phyloP scores from a whole-genome alignment of 202 grass and related monocot species.

The Cymbopogon flexuosus region DNA sequence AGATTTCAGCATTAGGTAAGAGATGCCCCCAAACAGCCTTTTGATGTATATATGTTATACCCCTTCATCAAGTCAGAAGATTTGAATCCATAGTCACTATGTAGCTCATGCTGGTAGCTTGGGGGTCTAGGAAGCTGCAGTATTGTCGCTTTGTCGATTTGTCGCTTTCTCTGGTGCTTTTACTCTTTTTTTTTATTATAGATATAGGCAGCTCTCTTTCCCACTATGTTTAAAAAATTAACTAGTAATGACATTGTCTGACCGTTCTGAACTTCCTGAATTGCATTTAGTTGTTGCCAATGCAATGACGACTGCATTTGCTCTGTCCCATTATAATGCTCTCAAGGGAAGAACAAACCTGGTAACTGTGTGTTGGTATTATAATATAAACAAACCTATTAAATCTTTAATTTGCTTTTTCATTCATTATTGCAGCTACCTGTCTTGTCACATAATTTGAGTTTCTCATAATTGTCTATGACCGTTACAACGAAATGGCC shows the following conservation, averaged over 20 bases:
- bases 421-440: not conserved
- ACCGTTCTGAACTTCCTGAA: not conserved
- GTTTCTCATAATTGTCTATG: not conserved
- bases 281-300: not conserved
- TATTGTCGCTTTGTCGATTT: not conserved
- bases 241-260: not conserved
- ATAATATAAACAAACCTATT: not conserved
- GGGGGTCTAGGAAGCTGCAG: not conserved
- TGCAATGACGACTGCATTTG: not conserved
- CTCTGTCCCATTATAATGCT: not conserved
- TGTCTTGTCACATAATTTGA: not conserved
- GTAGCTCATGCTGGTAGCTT: not conserved
- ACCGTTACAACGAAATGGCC: not conserved
- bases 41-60: not conserved
- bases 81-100: not conserved
- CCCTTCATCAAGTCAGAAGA: not conserved
- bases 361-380: not conserved
- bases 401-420: not conserved
- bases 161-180: not conserved
- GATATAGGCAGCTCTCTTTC: not conserved
- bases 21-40: not conserved
- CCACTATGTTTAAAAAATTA: not conserved
- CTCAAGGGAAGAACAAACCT: not conserved
- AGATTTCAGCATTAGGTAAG: conserved; percentile 3
- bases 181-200: not conserved